Evolutionary conservation across 148 eudicot genomes (phyloP).

Genomic region (Fagopyrum esculentum): DNA sequence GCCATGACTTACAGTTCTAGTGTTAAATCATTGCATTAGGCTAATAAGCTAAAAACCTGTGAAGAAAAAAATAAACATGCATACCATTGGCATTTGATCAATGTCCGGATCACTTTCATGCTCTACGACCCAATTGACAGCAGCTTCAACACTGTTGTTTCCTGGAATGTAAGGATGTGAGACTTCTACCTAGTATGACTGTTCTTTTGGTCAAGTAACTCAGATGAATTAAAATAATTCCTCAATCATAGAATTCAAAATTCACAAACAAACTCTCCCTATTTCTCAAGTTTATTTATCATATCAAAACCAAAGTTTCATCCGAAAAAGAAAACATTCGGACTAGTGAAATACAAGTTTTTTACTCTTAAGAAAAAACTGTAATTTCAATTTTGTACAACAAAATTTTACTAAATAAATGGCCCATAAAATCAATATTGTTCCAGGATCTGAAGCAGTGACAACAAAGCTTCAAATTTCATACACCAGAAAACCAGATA

Average conservation of each 20-base stretch:
- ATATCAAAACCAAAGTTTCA: background rate
- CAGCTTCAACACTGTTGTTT: conserved; percentile 68
- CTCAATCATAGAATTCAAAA: background rate
- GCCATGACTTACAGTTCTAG: background rate
- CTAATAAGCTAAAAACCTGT: background rate
- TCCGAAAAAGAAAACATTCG: background rate
- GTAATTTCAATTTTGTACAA: background rate
- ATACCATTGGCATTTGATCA: conserved; percentile 87
- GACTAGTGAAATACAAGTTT: background rate
- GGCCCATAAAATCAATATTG: too few species aligned
- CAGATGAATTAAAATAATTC: background rate
- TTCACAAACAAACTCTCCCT: background rate
- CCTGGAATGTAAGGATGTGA: conserved; percentile 33
- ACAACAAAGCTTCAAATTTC: background rate
- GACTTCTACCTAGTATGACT: background rate
- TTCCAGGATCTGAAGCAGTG: background rate
- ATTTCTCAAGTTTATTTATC: background rate
- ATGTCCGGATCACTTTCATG: conserved; percentile 90
- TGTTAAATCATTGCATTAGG: background rate
- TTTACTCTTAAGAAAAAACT: background rate
- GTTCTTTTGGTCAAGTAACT: too few species aligned
- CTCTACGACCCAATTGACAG: conserved; percentile 91
- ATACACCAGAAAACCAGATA: background rate
- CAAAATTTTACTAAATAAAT: background rate
- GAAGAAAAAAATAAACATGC: conserved; percentile 1